Evolutionary conservation across 2,329 filamentous ascomycete genomes (phyloP).

Genomic region (Diaporthe humulicola): DNA sequence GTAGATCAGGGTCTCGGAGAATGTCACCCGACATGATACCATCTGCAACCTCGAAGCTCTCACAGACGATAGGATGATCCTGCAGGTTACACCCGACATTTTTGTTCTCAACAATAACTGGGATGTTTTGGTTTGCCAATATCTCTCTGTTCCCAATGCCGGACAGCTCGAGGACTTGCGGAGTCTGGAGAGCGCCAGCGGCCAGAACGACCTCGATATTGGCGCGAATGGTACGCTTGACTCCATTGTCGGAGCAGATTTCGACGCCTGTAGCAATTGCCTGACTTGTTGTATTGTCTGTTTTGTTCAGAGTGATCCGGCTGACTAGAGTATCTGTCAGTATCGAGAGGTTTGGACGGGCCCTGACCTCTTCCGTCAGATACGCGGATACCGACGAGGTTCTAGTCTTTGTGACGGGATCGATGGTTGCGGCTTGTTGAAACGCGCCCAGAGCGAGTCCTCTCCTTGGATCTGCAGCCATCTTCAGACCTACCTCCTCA

Average conservation of each 20-base stretch:
- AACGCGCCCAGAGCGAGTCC: conserved; percentile 30
- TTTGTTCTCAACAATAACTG: conserved; percentile 50
- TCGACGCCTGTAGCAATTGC: conserved; percentile 43
- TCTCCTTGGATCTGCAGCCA: conserved; percentile 27
- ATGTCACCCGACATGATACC: conserved; percentile 45
- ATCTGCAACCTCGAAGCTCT: conserved; percentile 50
- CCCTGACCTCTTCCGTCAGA: conserved; percentile 31
- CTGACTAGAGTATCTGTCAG: conserved; percentile 44
- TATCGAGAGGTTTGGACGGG: conserved; percentile 37
- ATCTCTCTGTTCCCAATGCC: conserved; percentile 50
- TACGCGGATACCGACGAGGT: conserved; percentile 36
- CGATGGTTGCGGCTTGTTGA: conserved; percentile 36
- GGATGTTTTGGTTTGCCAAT: conserved; percentile 52
- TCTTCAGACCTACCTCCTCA: conserved; percentile 38
- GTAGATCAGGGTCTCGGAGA: conserved; percentile 37
- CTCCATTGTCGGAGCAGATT: conserved; percentile 40
- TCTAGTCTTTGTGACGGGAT: conserved; percentile 36
- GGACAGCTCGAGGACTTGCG: conserved; percentile 40
- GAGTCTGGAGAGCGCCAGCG: conserved; percentile 48
- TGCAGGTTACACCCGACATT: conserved; percentile 55
- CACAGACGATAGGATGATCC: conserved; percentile 48
- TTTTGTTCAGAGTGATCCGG: conserved; percentile 41
- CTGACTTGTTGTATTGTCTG: not conserved
- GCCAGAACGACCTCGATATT: conserved; percentile 48
- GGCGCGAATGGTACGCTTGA: conserved; percentile 37